Evolutionary conservation across 148 eudicot genomes (phyloP).

Genomic region (Fagopyrum homotropicum): DNA sequence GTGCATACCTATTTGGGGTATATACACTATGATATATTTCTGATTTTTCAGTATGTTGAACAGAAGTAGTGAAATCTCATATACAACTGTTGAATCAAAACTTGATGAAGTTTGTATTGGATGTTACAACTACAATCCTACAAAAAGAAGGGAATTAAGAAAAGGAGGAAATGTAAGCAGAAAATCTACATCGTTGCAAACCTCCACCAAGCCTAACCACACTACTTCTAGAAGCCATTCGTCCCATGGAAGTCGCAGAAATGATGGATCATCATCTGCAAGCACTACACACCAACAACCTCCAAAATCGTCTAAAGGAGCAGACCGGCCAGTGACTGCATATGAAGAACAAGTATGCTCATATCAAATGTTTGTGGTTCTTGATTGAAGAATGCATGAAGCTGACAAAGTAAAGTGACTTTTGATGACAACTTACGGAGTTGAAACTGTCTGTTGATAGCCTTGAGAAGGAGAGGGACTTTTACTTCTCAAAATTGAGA

Average conservation of each 20-base stretch:
- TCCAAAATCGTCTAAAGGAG: conserved; percentile 33
- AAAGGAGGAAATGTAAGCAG: conserved; percentile 59
- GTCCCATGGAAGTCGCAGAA: conserved; percentile 49
- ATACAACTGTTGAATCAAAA: neutral
- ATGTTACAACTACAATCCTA: conserved; percentile 60
- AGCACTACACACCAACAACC: conserved; percentile 23
- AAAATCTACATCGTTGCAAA: conserved; percentile 46
- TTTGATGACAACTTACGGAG: conserved; percentile 61
- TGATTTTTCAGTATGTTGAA: no score
- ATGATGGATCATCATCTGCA: conserved; percentile 32
- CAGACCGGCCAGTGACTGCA: conserved; percentile 39
- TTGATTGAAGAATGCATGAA: neutral
- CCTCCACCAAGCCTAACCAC: conserved; percentile 35
- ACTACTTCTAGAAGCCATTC: conserved; percentile 36
- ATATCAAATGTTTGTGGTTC: neutral
- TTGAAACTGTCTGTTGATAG: conserved; percentile 85
- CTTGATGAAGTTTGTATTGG: neutral
- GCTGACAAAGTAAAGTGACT: conserved; percentile 1
- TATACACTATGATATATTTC: no score
- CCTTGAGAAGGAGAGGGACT: conserved; percentile 94
- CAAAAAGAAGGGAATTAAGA: conserved; percentile 77
- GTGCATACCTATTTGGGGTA: no score
- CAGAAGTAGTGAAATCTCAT: no score
- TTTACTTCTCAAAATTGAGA: conserved; percentile 91
- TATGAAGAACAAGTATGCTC: conserved; percentile 66